Evolutionary conservation across 1,139 yeast genomes (phyloP), one percentile per base, ranked within the genome.

Genomic region (Sugiyamaella grinbergsii): DNA sequence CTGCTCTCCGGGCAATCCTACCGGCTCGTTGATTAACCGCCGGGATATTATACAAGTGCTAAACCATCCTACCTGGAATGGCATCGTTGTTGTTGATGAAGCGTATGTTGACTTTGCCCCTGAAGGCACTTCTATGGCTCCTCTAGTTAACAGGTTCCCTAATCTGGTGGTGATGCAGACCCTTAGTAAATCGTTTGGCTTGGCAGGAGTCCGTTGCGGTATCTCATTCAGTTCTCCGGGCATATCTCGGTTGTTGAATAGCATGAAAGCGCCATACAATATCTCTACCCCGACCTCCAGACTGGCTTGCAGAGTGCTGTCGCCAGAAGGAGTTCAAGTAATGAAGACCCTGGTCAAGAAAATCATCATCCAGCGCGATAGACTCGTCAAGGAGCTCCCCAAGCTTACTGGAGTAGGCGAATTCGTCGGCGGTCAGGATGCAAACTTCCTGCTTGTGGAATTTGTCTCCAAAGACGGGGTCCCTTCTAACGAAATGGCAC

Each of bases 1-100:
- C 56, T 91, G 98, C n/a, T 87, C 97, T 1, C 98, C 98, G n/a
- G 98, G 98, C 26, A 93, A 93, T 66, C 98, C 98, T 29, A 93
- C 98, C 0, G 97, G 85, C 3, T 78, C 81, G 34, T 70, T 81
- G 45, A 67, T 93, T 36, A 74, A 77, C 23, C 74, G 77, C 7
- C 68, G 67, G 0, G 69, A 72, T 22, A 70, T 93, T 18, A 71
- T 79, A 42, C 69, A 73, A 44, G 68, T 93, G 20, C 70, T 88
- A 49, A 65, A 73, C 10, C 73, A 75, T 51, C 75, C 76, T 18
- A 67, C 68, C 26, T 84, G 90, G 85, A 82, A 83, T 61, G 97
- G 96, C 3, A 68, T 91, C 31, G 81, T 93, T 8, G 85, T 91
- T 11, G 85, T 90, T 1, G 98, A 93, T 68, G 98, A 93, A 69